Evolutionary conservation across 2,329 filamentous ascomycete genomes (phyloP).

Genomic region (Colletotrichum lentis): DNA sequence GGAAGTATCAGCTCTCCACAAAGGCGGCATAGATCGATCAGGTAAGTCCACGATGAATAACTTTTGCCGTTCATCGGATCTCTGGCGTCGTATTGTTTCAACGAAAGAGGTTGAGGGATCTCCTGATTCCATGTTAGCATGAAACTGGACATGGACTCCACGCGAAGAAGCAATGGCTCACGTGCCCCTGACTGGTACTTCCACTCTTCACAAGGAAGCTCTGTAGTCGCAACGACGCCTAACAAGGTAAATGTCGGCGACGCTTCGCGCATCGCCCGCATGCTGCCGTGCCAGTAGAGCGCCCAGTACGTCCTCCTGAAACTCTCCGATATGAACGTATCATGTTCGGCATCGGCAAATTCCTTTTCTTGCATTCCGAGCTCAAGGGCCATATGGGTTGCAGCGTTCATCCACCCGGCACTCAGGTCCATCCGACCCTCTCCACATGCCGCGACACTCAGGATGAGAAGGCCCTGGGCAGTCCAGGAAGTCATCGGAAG

Average conservation of each 20-base stretch:
- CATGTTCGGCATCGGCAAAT: slow-evolving; percentile 46
- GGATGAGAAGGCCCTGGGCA: slow-evolving; percentile 47
- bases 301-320: slow-evolving; percentile 54
- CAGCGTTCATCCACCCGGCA: slow-evolving; percentile 43
- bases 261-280: slow-evolving; percentile 40
- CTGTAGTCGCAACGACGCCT: slow-evolving; percentile 46
- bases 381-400: slow-evolving; percentile 45
- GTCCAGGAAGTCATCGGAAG: slow-evolving; percentile 47
- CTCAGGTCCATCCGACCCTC: slow-evolving; percentile 45
- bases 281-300: slow-evolving; percentile 46
- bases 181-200: slow-evolving; percentile 52
- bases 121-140: slow-evolving; percentile 39
- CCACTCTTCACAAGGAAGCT: slow-evolving; percentile 53
- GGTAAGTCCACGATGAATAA: slow-evolving; percentile 51
- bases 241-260: slow-evolving; percentile 43
- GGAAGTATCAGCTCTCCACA: slow-evolving; percentile 45
- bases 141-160: neutral
- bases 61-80: slow-evolving; percentile 47
- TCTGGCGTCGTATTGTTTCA: slow-evolving; percentile 48
- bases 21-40: slow-evolving; percentile 50
- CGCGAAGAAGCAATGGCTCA: slow-evolving; percentile 19
- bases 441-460: slow-evolving; percentile 45
- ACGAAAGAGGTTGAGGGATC: slow-evolving; percentile 48
- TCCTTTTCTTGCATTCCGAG: slow-evolving; percentile 47
- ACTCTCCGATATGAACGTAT: slow-evolving; percentile 51